Evolutionary conservation across 2,329 filamentous ascomycete genomes (phyloP), one percentile per base, ranked within the genome.

Genomic region (Lachnellula willkommii): DNA sequence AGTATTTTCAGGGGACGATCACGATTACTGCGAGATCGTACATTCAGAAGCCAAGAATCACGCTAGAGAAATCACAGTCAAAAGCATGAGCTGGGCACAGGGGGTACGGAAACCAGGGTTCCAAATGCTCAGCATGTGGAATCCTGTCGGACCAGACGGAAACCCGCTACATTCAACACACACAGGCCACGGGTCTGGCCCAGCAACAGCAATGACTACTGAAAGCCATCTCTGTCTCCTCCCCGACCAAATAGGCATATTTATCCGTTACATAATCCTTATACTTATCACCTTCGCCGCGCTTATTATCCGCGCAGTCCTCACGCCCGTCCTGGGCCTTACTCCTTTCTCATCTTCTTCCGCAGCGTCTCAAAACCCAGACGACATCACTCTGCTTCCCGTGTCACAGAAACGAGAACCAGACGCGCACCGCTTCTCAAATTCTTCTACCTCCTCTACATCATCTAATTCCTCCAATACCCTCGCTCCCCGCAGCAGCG

Each of bases 21-120:
- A 99, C 74, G 94, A 99, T 74, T 96, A 97, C 74, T 99, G 94
- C 73, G 92, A 96, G 67, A 75, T 97, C 6, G 79, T 85, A 0
- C 94, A 99, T 71, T 83, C 84, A 15, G 58, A 58, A 51, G 63
- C 65, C 2, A 79, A 82, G 17, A 83, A 85, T 57, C 84, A 84
- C 60, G 75, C 82, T 24, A 72, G 73, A 24, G 94, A 99, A 70
- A 95, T 96, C 61, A 99, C 94, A 0, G 91, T 97, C 65, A 99
- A 99, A 75, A 92, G 88, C 67, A 84, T 95, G 63, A 95, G 87
- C 67, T 96, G 93, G 90, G 91, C 90, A 17, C 97, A 97, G 94
- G 92, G 94, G 8, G 89, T 99, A 1, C 82, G 89, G 0, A 85
- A 81, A 5, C 94, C 94, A 0, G 94, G 91, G 0, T 94, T 99